These are phyloP conservation scores for Phytophthora sp. DNA, from an alignment of 352 stramenopile genomes.

Conservation along the genomic window DNA sequence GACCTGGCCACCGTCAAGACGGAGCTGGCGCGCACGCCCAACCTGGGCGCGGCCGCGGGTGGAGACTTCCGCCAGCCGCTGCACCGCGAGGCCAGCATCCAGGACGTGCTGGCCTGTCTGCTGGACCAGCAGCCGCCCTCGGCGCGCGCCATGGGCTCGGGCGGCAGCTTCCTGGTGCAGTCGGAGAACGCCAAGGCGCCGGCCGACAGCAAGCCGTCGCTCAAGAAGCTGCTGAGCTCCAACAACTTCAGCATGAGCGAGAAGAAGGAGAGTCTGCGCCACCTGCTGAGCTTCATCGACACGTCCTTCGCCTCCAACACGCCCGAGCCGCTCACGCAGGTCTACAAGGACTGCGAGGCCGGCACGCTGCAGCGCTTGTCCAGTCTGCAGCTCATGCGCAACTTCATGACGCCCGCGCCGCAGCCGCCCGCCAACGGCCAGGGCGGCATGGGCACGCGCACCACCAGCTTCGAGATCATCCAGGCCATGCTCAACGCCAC, in stretches of 20 bases:
- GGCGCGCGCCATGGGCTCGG: constrained; percentile 48
- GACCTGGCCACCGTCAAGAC: constrained; percentile 53
- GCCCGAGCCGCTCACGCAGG: constrained; percentile 75
- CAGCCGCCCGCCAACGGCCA: background rate
- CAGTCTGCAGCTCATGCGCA: constrained; percentile 83
- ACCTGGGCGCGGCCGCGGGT: constrained; percentile 14
- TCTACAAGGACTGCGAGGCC: constrained; percentile 83
- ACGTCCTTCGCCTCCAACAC: constrained; percentile 80
- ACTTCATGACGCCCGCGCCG: constrained; percentile 60
- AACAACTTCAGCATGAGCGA: constrained; percentile 85
- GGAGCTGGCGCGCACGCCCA: constrained; percentile 38
- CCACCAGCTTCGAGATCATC: constrained; percentile 89
- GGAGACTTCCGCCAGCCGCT: constrained; percentile 60
- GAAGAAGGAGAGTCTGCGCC: constrained; percentile 87
- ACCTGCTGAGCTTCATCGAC: constrained; percentile 86
- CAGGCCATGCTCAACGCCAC: constrained; percentile 88
- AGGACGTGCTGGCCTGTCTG: constrained; percentile 78
- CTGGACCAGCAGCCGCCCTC: constrained; percentile 73
- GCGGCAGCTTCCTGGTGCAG: constrained; percentile 60
- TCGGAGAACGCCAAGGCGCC: constrained; percentile 46
- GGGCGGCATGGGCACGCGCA: constrained; percentile 63
- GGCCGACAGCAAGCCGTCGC: constrained; percentile 53
- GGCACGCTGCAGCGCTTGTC: constrained; percentile 73
- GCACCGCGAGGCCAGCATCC: constrained; percentile 77
- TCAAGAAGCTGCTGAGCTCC: constrained; percentile 86